phyloP scores from a whole-genome alignment of 768 basidiomycete species.

The Suillus tomentosus region DNA sequence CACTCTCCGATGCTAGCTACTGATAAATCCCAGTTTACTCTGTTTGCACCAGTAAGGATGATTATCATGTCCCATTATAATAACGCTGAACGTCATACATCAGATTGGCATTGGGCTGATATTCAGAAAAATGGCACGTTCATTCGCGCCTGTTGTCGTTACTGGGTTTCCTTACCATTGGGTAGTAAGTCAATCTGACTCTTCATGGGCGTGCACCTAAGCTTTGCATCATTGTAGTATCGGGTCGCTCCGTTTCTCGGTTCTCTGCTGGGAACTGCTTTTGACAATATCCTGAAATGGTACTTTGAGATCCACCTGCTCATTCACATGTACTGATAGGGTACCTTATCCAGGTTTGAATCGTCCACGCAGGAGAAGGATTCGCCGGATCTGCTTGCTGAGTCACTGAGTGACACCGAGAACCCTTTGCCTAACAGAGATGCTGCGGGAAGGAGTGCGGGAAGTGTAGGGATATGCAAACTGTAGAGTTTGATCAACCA shows the following conservation, averaged over 20 bases:
- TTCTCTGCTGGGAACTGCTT: slow-evolving; percentile 54
- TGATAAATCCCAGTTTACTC: slow-evolving; percentile 65
- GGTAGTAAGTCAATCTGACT: slow-evolving; percentile 47
- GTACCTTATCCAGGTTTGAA: slow-evolving; percentile 32
- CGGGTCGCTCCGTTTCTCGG: slow-evolving; percentile 75
- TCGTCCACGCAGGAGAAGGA: slow-evolving; percentile 28
- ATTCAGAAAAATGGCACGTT: slow-evolving; percentile 65
- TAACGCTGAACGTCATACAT: background rate
- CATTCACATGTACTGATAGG: slow-evolving; percentile 14
- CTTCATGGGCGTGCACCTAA: background rate
- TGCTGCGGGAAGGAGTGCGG: background rate
- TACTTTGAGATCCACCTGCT: slow-evolving; percentile 20
- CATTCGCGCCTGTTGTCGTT: slow-evolving; percentile 70
- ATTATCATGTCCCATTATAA: background rate
- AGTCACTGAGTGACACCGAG: background rate
- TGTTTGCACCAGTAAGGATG: slow-evolving; percentile 59
- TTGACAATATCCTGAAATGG: slow-evolving; percentile 61
- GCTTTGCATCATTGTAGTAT: slow-evolving; percentile 42
- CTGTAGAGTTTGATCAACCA: background rate
- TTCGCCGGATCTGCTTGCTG: slow-evolving; percentile 22
- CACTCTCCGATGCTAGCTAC: slow-evolving; percentile 71
- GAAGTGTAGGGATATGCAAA: background rate
- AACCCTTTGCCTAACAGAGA: background rate
- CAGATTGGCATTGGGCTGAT: slow-evolving; percentile 68
- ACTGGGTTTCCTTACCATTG: slow-evolving; percentile 63